Conservation (phyloP, 768 basidiomycete species). For the Phallus indusiatus region DNA sequence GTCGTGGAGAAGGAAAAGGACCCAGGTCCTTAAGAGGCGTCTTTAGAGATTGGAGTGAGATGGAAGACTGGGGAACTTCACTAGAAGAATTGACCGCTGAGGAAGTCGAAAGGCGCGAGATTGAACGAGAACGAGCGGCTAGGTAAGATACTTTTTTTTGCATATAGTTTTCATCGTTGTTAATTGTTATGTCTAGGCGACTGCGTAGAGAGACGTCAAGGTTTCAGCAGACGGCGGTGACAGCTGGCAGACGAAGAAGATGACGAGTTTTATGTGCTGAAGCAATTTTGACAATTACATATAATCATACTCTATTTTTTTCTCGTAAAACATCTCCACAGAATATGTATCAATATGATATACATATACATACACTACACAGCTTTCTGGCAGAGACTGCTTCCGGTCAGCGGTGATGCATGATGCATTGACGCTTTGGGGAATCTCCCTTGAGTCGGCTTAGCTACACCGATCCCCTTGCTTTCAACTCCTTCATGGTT, state of each 20-base stretch:
- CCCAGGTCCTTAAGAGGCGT: conserved; percentile 77
- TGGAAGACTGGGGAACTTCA: conserved; percentile 80
- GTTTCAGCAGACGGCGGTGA: conserved; percentile 34
- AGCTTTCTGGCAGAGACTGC: too few species aligned
- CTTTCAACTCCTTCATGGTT: too few species aligned
- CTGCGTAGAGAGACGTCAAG: conserved; percentile 58
- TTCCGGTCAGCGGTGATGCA: too few species aligned
- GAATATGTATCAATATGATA: too few species aligned
- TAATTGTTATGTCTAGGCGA: conserved; percentile 30
- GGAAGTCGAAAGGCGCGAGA: conserved; percentile 85
- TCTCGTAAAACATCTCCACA: too few species aligned
- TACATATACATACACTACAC: too few species aligned
- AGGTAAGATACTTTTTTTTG: conserved; percentile 33
- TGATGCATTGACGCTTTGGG: too few species aligned
- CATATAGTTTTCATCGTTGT: not conserved
- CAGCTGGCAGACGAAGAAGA: conserved; percentile 9
- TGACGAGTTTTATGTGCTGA: not conserved
- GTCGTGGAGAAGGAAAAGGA: conserved; percentile 56
- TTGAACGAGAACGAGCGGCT: conserved; percentile 79
- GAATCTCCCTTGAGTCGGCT: too few species aligned
- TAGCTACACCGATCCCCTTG: too few species aligned
- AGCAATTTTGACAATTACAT: too few species aligned
- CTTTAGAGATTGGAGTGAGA: conserved; percentile 93
- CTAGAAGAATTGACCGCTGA: conserved; percentile 83
- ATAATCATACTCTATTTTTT: too few species aligned